Base-by-base conservation (phyloP, 768 basidiomycete species). In the Mrakia gelida region DNA sequence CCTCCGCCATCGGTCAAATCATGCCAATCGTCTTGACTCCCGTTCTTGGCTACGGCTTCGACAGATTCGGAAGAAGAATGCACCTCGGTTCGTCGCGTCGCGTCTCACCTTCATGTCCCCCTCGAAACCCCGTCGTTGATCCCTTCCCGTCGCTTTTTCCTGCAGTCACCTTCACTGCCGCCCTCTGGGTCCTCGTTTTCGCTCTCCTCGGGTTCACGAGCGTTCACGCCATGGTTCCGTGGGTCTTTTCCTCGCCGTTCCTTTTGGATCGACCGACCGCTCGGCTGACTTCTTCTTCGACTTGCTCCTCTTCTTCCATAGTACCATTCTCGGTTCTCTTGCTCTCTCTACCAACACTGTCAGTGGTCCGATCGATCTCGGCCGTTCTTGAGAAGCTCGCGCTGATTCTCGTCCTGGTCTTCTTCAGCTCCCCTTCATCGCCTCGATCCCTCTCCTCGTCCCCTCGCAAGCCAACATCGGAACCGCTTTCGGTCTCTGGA, bases 21-120 rank as follows among this genome's bases (percentile, higher is more conserved):
- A 82, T 84, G 28, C 83, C 84, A 0, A 83, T 84, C 77, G 80
- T 84, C 30, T 67, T 84, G 52, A 84, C 82, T 15, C 84, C 84
- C 2, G n/a, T 81, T 16, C 79, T 82, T 15, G 84, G 84, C 2
- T 52, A 76, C 62, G 83, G 81, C 62, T 84, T 84, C 74, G 84
- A 84, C 73, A 75, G 80, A 21, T 82, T 81, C 71, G 84, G 84
- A 3, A 81, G 80, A 67, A 71, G 84, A 34, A 83, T 81, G 81
- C 52, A 80, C 71, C 82, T 83, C 77, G 54, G 54, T 56, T 7
- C 1, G 54, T 45, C 45, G 45, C 15, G 45, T 45, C 54, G 18
- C 54, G 52, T 18, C 52, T 5, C 16, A 15, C 13, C 4, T 54
- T 56, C 6, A n/a, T 8, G 18, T 26, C 54, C 10, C 23, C 26